Evolutionary conservation across 768 basidiomycete species (phyloP).

Genomic region (Clitopilus passeckerianus): DNA sequence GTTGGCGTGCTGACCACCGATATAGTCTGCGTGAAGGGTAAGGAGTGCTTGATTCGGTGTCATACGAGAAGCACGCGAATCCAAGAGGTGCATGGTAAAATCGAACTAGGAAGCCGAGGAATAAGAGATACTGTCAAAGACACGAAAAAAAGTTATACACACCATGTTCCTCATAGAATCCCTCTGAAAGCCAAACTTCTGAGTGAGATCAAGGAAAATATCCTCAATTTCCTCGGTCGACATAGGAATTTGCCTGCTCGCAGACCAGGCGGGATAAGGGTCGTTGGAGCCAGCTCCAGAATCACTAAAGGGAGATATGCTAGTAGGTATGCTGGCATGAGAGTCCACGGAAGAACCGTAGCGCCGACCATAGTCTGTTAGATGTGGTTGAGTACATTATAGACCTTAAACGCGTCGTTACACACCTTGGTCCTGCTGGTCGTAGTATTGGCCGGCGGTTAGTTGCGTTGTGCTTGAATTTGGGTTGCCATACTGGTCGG

Average conservation of each 20-base stretch:
- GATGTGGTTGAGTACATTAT: conserved; percentile 15
- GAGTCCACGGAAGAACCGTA: conserved; percentile 59
- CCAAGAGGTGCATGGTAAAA: conserved; percentile 96
- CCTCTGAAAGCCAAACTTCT: conserved; percentile 98
- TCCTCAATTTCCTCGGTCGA: conserved; percentile 99
- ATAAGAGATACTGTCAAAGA: conserved; percentile 10
- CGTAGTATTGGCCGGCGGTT: conserved; percentile 39
- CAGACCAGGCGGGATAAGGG: conserved; percentile 94
- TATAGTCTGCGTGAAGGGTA: conserved; percentile 97
- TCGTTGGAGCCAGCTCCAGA: conserved; percentile 46
- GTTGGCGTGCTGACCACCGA: conserved; percentile 97
- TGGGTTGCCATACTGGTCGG: conserved; percentile 46
- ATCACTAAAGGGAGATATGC: conserved; percentile 57
- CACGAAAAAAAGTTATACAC: conserved; percentile 16
- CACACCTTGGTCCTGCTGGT: conserved; percentile 25
- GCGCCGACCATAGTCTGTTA: conserved; percentile 33
- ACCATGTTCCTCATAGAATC: conserved; percentile 97
- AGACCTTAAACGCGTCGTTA: conserved; percentile 1
- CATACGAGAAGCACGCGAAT: conserved; percentile 98
- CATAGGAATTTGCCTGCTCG: conserved; percentile 91
- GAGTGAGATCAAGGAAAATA: conserved; percentile 94
- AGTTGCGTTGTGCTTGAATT: conserved; percentile 55
- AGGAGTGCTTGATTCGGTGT: conserved; percentile 92
- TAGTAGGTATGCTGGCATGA: conserved; percentile 47
- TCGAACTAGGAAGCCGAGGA: conserved; percentile 65